Evolutionary conservation across 352 stramenopile species (phyloP).

Genomic region (Phytophthora macrochlamydospora): DNA sequence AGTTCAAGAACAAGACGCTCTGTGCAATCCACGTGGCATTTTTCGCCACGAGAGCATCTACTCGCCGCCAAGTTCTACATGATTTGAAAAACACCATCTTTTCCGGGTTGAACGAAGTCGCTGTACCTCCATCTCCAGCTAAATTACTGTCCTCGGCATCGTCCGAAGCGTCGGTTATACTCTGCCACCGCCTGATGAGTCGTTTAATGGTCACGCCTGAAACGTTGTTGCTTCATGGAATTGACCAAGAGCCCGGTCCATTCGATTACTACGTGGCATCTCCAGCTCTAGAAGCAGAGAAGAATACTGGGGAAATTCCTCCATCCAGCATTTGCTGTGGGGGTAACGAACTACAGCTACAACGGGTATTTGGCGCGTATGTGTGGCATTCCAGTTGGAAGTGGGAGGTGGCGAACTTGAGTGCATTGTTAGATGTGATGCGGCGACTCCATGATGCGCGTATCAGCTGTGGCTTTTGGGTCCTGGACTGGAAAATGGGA

Average conservation of each 20-base stretch:
- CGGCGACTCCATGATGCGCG: slow-evolving; percentile 70
- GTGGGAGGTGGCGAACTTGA: slow-evolving; percentile 72
- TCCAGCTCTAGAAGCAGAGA: slow-evolving; percentile 38
- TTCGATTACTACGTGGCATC: slow-evolving; percentile 42
- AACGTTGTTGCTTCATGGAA: slow-evolving; percentile 61
- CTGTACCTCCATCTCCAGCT: slow-evolving; percentile 27
- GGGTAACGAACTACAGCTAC: slow-evolving; percentile 74
- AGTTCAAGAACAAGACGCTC: slow-evolving; percentile 82
- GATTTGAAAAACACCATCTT: slow-evolving; percentile 78
- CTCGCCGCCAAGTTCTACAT: slow-evolving; percentile 65
- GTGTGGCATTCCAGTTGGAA: slow-evolving; percentile 90
- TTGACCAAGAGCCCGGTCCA: slow-evolving; percentile 34
- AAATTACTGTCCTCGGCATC: slow-evolving; percentile 33
- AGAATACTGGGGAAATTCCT: slow-evolving; percentile 34
- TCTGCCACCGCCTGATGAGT: slow-evolving; percentile 85
- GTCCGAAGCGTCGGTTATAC: slow-evolving; percentile 27
- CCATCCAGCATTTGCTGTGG: slow-evolving; percentile 69
- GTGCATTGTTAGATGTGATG: slow-evolving; percentile 68
- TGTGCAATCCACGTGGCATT: slow-evolving; percentile 87
- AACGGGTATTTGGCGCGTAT: slow-evolving; percentile 83
- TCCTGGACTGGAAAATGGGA: slow-evolving; percentile 81
- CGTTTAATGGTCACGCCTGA: slow-evolving; percentile 77
- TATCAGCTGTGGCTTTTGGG: slow-evolving; percentile 80
- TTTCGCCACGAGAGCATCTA: slow-evolving; percentile 72
- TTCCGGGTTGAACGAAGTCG: slow-evolving; percentile 52